phyloP scores from a whole-genome alignment of 169 alveolate genomes.

The Sarcocystis neurona region DNA sequence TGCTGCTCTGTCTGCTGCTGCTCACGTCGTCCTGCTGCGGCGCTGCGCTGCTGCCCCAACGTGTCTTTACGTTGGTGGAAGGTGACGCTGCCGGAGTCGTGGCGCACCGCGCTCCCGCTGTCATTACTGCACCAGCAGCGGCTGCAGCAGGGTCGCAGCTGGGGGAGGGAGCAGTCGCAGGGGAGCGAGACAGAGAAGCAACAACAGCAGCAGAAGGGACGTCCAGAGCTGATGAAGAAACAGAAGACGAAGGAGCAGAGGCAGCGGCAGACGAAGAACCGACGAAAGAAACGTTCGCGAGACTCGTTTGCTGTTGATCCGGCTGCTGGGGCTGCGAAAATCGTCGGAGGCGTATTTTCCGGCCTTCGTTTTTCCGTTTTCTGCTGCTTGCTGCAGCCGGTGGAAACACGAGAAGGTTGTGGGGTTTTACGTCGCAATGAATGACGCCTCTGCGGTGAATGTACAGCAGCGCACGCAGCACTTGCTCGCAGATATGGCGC shows the following conservation, averaged over 20 bases:
- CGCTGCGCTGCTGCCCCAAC: no score
- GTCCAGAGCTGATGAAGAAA: not conserved
- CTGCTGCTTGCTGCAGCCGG: conserved; percentile 40
- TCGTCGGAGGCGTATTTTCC: no score
- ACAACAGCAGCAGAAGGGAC: not conserved
- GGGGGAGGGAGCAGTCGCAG: not conserved
- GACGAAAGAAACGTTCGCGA: not conserved
- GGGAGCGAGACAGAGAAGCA: not conserved
- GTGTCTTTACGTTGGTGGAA: not conserved
- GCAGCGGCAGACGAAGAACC: conserved; percentile 1
- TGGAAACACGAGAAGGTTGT: conserved; percentile 73
- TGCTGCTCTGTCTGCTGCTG: no score
- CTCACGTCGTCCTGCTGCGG: no score
- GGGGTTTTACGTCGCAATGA: conserved; percentile 79
- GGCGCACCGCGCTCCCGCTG: not conserved
- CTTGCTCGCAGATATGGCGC: conserved; percentile 71
- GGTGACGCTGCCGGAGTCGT: no score
- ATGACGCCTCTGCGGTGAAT: conserved; percentile 75
- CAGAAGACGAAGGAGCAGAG: conserved; percentile 25
- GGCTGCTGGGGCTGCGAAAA: no score
- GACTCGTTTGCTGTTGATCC: no score
- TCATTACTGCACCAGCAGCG: not conserved
- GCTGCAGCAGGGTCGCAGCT: not conserved
- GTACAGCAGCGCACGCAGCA: conserved; percentile 73
- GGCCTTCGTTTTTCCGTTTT: no score